Evolutionary conservation across 331 rosid species (phyloP).

Genomic region (Pyracantha coccinea): DNA sequence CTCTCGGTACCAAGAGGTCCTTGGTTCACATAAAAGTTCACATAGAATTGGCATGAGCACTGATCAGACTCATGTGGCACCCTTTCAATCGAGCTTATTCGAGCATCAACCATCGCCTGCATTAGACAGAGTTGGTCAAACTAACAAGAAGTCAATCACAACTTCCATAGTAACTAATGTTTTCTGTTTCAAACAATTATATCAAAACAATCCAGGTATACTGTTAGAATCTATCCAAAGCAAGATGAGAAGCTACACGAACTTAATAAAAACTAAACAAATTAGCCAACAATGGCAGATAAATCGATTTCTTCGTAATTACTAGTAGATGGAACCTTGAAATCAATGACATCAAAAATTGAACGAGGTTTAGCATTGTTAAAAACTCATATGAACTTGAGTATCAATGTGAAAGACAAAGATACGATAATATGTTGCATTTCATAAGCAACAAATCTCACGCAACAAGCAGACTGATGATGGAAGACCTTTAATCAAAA

Average conservation of each 20-base stretch:
- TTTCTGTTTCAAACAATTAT: neutral
- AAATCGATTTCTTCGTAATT: neutral
- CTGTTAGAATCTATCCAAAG: too few species aligned
- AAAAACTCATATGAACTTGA: too few species aligned
- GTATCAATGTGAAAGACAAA: too few species aligned
- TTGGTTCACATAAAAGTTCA: conserved; percentile 63
- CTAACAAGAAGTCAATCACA: conserved; percentile 3
- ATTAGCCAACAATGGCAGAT: neutral
- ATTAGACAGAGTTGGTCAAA: conserved; percentile 14
- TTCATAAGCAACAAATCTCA: too few species aligned
- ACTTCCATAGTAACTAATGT: neutral
- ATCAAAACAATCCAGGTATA: neutral
- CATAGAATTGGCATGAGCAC: conserved; percentile 67
- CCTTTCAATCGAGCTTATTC: conserved; percentile 77
- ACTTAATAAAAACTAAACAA: neutral
- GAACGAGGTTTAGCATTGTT: too few species aligned
- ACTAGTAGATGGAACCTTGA: too few species aligned
- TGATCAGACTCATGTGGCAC: conserved; percentile 52
- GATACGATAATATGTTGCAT: too few species aligned
- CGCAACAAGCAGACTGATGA: neutral
- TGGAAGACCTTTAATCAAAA: neutral
- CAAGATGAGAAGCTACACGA: neutral
- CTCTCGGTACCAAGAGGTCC: conserved; percentile 73
- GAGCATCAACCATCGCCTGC: conserved; percentile 75
- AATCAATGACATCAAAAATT: too few species aligned